A percentile compares a stretch with the other conserved stretches of the same genome.
Conservation (phyloP, 805 yeast genomes). For the Monosporozyma aquatica region DNA sequence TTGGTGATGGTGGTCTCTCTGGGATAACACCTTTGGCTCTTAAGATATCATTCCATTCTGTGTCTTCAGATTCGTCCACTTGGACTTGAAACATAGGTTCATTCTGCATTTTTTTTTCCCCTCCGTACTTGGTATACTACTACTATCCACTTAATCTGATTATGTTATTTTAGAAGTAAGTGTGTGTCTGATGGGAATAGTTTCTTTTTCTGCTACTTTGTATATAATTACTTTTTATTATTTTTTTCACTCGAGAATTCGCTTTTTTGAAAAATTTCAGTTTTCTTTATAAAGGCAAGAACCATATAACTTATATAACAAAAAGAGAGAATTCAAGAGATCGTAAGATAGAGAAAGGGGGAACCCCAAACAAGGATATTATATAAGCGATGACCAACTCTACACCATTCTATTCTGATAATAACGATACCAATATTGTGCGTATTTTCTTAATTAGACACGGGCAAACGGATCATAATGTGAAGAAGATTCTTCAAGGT, state of each 20-base stretch:
- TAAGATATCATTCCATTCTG: conserved; percentile 97
- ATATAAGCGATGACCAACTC: background rate
- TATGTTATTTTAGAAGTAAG: too few relatives aligned
- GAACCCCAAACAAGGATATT: background rate
- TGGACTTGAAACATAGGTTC: conserved; percentile 68
- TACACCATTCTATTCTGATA: conserved; percentile 11
- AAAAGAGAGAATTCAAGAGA: too few relatives aligned
- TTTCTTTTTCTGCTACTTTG: too few relatives aligned
- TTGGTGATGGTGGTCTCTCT: conserved; percentile 80
- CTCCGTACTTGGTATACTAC: too few relatives aligned
- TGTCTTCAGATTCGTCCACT: conserved; percentile 92
- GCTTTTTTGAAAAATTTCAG: too few relatives aligned
- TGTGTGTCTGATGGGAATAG: too few relatives aligned
- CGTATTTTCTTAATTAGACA: conserved; percentile 65
- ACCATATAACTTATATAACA: too few relatives aligned
- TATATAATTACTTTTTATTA: too few relatives aligned
- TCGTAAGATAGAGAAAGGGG: background rate
- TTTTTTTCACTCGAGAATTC: too few relatives aligned
- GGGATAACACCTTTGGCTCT: conserved; percentile 89
- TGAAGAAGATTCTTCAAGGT: conserved; percentile 65
- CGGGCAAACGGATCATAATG: conserved; percentile 75
- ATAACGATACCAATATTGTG: conserved; percentile 31
- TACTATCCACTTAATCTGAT: too few relatives aligned
- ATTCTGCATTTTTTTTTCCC: conserved; percentile 25
- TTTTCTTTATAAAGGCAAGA: too few relatives aligned